Conservation (phyloP, 2,329 filamentous ascomycete species). For the Trichoderma lentiforme region DNA sequence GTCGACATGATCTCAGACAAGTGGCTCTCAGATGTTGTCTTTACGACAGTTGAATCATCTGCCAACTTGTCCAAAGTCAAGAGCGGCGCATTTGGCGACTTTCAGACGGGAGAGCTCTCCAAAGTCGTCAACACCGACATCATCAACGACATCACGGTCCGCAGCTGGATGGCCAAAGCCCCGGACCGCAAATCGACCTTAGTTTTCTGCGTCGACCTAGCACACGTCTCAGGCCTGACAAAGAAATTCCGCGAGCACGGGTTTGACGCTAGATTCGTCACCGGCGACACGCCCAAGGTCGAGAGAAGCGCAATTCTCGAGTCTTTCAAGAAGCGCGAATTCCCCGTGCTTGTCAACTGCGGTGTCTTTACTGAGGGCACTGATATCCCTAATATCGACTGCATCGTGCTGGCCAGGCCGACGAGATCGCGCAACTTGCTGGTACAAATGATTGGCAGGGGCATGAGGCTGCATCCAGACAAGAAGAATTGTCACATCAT, state of each 20-base stretch:
- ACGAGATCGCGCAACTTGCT: slow-evolving; percentile 91
- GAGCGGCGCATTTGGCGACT: slow-evolving; percentile 67
- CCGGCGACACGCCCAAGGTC: slow-evolving; percentile 69
- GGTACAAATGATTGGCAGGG: slow-evolving; percentile 95
- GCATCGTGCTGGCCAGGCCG: slow-evolving; percentile 80
- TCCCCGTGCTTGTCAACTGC: slow-evolving; percentile 88
- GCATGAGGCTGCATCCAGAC: slow-evolving; percentile 75
- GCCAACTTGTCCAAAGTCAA: slow-evolving; percentile 73
- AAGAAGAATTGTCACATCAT: slow-evolving; percentile 93
- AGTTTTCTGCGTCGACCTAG: slow-evolving; percentile 89
- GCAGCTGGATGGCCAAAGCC: slow-evolving; percentile 80
- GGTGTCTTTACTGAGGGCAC: slow-evolving; percentile 97
- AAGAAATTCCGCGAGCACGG: slow-evolving; percentile 72
- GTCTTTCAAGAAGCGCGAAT: slow-evolving; percentile 71
- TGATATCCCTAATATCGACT: slow-evolving; percentile 96
- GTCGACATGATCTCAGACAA: slow-evolving; percentile 74
- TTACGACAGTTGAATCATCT: slow-evolving; percentile 84
- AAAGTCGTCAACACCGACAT: slow-evolving; percentile 75
- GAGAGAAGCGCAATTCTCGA: slow-evolving; percentile 68
- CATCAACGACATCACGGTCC: slow-evolving; percentile 80
- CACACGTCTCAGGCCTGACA: slow-evolving; percentile 74
- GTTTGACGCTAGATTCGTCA: slow-evolving; percentile 83
- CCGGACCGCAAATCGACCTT: slow-evolving; percentile 74
- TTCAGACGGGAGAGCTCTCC: slow-evolving; percentile 73
- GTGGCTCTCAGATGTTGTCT: slow-evolving; percentile 88